These are phyloP conservation scores for Aspergillus latus DNA, from an alignment of 2,329 filamentous ascomycete genomes.

Conservation along the genomic window DNA sequence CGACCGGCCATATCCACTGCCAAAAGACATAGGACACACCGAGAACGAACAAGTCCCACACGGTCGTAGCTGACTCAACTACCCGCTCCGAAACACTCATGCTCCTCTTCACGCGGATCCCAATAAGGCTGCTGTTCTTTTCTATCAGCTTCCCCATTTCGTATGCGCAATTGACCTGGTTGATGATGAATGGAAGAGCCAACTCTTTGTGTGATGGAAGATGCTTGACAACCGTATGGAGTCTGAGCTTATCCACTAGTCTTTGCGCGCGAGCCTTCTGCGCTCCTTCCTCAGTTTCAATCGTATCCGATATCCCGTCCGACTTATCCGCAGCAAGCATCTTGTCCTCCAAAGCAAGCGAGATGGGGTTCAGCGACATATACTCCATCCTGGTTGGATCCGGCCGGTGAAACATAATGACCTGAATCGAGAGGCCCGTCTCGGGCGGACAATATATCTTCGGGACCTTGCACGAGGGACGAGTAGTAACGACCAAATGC, in stretches of 20 bases:
- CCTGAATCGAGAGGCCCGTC: slow-evolving; percentile 72
- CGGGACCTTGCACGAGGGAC: slow-evolving; percentile 58
- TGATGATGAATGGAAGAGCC: slow-evolving; percentile 76
- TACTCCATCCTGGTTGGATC: slow-evolving; percentile 91
- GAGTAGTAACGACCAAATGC: slow-evolving; percentile 64
- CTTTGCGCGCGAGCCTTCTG: slow-evolving; percentile 64
- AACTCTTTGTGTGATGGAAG: slow-evolving; percentile 77
- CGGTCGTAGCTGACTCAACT: slow-evolving; percentile 85
- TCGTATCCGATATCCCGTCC: slow-evolving; percentile 49
- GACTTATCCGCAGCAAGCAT: slow-evolving; percentile 39
- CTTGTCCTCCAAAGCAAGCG: slow-evolving; percentile 79
- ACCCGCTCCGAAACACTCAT: slow-evolving; percentile 93
- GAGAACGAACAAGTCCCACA: slow-evolving; percentile 72
- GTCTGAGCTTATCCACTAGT: slow-evolving; percentile 80
- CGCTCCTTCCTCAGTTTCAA: slow-evolving; percentile 71
- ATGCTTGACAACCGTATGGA: slow-evolving; percentile 80
- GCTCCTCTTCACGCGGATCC: slow-evolving; percentile 74
- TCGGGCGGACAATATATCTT: slow-evolving; percentile 67
- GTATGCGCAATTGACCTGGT: slow-evolving; percentile 94
- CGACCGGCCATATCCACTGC: slow-evolving; percentile 74
- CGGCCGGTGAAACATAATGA: slow-evolving; percentile 86
- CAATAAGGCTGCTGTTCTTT: slow-evolving; percentile 83
- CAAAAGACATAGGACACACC: slow-evolving; percentile 70
- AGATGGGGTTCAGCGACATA: slow-evolving; percentile 85
- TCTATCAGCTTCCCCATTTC: slow-evolving; percentile 84